A percentile compares a stretch with the other conserved stretches of the same genome.
Conservation (phyloP, 495 filamentous ascomycete genomes). For the Penicillium mononematosum region DNA sequence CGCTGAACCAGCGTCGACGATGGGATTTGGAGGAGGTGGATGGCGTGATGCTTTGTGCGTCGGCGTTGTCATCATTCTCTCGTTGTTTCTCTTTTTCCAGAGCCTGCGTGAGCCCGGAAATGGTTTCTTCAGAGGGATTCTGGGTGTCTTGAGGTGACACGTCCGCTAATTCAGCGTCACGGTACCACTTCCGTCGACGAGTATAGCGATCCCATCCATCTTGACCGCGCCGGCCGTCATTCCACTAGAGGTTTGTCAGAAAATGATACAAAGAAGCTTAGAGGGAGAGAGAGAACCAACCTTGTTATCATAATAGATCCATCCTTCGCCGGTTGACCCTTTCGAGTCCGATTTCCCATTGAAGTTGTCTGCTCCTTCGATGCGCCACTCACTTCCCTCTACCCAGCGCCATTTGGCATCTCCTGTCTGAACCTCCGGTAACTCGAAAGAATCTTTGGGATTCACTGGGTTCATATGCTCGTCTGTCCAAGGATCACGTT, state of each 20-base stretch:
- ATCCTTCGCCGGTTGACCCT: constrained; percentile 67
- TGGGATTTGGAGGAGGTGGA: constrained; percentile 36
- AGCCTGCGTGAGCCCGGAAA: constrained; percentile 36
- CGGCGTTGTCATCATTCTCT: constrained; percentile 25
- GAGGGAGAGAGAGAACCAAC: constrained; percentile 37
- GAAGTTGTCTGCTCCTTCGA: constrained; percentile 69
- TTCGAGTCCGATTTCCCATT: constrained; percentile 35
- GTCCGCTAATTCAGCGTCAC: constrained; percentile 94
- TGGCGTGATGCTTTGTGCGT: constrained; percentile 32
- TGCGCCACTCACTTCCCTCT: constrained; percentile 75
- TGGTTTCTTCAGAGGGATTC: constrained; percentile 22
- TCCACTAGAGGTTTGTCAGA: constrained; percentile 61
- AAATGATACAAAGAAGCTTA: neutral
- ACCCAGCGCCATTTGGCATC: constrained; percentile 89
- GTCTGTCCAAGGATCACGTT: constrained; percentile 90
- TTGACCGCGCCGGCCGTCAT: constrained; percentile 80
- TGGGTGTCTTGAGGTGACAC: constrained; percentile 43
- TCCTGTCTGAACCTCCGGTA: constrained; percentile 82
- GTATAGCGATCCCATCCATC: constrained; percentile 97
- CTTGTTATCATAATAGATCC: constrained; percentile 99
- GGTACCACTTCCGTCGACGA: constrained; percentile 89
- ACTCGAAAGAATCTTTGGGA: constrained; percentile 74
- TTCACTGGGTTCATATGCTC: constrained; percentile 84
- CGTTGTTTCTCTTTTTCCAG: constrained; percentile 29
- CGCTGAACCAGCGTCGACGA: constrained; percentile 46